phyloP scores from a whole-genome alignment of 2,329 filamentous ascomycete genomes.

The Alternaria brassicae region DNA sequence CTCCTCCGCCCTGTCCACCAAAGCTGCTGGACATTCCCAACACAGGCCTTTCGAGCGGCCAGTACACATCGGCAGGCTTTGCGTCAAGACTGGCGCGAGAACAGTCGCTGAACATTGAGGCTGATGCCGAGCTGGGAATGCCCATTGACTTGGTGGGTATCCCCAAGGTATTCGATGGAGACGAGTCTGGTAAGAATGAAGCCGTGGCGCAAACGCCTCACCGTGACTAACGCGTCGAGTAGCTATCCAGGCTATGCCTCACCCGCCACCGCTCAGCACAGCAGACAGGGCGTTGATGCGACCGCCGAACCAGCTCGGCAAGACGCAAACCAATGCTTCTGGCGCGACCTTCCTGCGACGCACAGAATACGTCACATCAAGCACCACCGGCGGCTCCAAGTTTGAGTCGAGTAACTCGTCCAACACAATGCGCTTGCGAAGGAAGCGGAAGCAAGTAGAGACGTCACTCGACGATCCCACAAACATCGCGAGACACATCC shows the following conservation, averaged over 20 bases:
- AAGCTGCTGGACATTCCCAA: conserved; percentile 98
- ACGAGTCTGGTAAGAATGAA: conserved; percentile 77
- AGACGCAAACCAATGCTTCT: conserved; percentile 76
- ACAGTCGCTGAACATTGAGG: conserved; percentile 94
- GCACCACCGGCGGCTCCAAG: conserved; percentile 51
- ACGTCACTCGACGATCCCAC: conserved; percentile 63
- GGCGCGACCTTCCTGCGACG: conserved; percentile 92
- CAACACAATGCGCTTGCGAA: conserved; percentile 50
- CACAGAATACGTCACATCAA: conserved; percentile 87
- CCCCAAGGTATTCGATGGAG: conserved; percentile 91
- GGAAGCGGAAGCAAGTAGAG: conserved; percentile 48
- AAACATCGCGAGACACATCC: conserved; percentile 66
- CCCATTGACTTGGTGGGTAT: conserved; percentile 93
- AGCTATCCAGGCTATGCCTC: conserved; percentile 83
- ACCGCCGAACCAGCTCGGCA: conserved; percentile 83
- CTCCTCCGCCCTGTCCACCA: conserved; percentile 90
- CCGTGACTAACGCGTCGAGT: conserved; percentile 31
- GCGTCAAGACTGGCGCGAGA: conserved; percentile 87
- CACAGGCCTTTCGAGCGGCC: conserved; percentile 81
- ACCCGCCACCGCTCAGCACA: conserved; percentile 76
- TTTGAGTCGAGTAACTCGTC: conserved; percentile 62
- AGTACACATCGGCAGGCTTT: conserved; percentile 90
- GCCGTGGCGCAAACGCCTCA: conserved; percentile 11
- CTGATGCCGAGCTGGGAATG: conserved; percentile 97
- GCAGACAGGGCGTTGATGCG: conserved; percentile 84